Conservation (phyloP, 192 early-diverging fungal genomes). For the Gamsiella multidivaricata region DNA sequence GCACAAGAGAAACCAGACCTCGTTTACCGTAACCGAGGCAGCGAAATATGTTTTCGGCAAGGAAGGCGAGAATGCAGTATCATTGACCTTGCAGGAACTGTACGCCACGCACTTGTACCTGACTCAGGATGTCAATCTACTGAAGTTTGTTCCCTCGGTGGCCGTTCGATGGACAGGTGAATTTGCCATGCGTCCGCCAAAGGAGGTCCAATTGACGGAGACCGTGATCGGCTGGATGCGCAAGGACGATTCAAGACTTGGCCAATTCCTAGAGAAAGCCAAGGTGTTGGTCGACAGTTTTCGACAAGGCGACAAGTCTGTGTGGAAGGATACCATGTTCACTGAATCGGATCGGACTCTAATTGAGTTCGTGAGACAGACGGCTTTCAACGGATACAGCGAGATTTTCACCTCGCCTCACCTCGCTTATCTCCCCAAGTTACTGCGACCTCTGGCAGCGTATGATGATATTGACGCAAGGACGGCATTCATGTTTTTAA, state of each 20-base stretch:
- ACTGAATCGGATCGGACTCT: conserved; percentile 60
- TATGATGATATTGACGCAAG: conserved; percentile 60
- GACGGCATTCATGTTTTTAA: conserved; percentile 71
- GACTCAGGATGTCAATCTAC: conserved; percentile 62
- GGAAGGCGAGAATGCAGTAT: conserved; percentile 14
- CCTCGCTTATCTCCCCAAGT: conserved; percentile 60
- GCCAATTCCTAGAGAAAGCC: conserved; percentile 64
- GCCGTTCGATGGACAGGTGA: conserved; percentile 59
- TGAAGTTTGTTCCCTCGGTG: conserved; percentile 58
- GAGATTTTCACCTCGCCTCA: conserved; percentile 50
- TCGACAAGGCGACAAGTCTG: conserved; percentile 16
- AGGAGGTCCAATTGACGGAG: conserved; percentile 56
- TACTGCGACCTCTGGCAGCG: conserved; percentile 68
- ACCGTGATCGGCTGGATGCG: conserved; percentile 65
- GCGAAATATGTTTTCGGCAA: conserved; percentile 53
- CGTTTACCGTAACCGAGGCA: conserved; percentile 31
- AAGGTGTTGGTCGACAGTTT: conserved; percentile 31
- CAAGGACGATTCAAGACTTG: conserved; percentile 51
- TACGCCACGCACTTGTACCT: conserved; percentile 72
- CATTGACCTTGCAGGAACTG: conserved; percentile 41
- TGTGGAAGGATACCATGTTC: conserved; percentile 53
- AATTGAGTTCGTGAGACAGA: conserved; percentile 64
- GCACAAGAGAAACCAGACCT: conserved; percentile 21
- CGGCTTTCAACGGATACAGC: conserved; percentile 54
- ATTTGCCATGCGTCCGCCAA: conserved; percentile 61